Evolutionary conservation across 1,139 yeast species (phyloP).

Genomic region (Pneumocystis carinii): DNA sequence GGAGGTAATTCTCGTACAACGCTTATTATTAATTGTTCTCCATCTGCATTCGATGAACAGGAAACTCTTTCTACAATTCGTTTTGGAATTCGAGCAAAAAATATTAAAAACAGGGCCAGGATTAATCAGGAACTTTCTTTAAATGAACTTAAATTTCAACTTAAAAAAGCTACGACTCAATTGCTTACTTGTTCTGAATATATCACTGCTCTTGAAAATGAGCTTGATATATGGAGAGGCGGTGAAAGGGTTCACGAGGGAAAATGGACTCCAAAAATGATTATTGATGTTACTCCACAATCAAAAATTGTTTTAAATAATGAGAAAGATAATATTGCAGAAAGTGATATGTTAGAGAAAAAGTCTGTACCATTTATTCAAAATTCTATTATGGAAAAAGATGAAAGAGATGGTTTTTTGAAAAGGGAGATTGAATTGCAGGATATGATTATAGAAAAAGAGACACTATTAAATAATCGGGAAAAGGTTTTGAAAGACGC

Average conservation of each 20-base stretch:
- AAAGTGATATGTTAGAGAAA: background rate
- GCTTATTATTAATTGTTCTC: constrained; percentile 65
- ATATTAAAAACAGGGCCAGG: constrained; percentile 52
- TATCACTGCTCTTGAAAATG: constrained; percentile 37
- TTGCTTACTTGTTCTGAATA: constrained; percentile 33
- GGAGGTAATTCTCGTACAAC: constrained; percentile 83
- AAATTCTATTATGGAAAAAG: constrained; percentile 11
- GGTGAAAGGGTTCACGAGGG: constrained; percentile 27
- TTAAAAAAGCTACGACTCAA: constrained; percentile 35
- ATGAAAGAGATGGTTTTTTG: constrained; percentile 20
- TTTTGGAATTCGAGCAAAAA: constrained; percentile 68
- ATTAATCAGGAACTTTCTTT: constrained; percentile 56
- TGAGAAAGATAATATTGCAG: background rate
- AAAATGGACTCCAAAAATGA: constrained; percentile 24
- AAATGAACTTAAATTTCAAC: constrained; percentile 36
- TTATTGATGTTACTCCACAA: background rate
- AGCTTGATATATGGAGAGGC: constrained; percentile 36
- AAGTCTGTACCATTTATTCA: constrained; percentile 5
- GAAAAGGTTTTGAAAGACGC: constrained; percentile 12
- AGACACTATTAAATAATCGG: constrained; percentile 19
- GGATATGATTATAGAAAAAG: constrained; percentile 24
- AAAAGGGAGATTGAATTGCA: constrained; percentile 25
- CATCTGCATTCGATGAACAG: constrained; percentile 41
- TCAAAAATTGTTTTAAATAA: background rate
- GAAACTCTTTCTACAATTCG: constrained; percentile 69